Base-by-base conservation (phyloP, 805 yeast species). In the Wickerhamiella bombiphila region DNA sequence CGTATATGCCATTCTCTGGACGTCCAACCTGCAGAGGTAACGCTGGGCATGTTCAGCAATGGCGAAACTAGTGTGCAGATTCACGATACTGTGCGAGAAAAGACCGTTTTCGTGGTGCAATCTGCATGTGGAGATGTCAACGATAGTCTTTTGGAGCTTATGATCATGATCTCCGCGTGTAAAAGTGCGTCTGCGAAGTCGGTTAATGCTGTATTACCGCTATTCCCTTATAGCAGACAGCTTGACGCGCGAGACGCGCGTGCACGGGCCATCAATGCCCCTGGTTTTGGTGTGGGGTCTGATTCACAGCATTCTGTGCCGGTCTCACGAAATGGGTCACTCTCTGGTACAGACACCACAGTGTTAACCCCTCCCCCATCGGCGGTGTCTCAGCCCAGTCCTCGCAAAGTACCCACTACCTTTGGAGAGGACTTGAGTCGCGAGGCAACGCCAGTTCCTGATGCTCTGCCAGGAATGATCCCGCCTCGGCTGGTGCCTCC, bases 161-260 rank as follows among this genome's bases (percentile, higher is more conserved):
- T 85, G 49, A 77, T 85, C 47, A 71, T 81, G 67, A 73, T 85
- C 21, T 76, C 86, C n/a, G 95, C 95, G 2, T 82, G 94, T 59
- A 86, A 86, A 51, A 76, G 82, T 34, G 93, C 96, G 2, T 76
- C 88, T 41, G 94, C 95, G 11, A 72, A 72, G 41, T 68, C 88
- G 41, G 93, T 85, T 32, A 82, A 94, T 2, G 94, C 88, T 0
- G 94, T 85, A 22, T 65, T 81, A 57, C 98, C 99, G 3, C 66
- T 85, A 43, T 91, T 91, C 59, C 95, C 97, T 20, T 91, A 91
- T 56, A 80, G 94, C 2, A 70, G 99, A 53, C 99, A 91, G 59
- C 93, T 95, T 3, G 97, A 88, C 58, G 74, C 82, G 26, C 94
- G 94, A 22, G 80, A 79, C 52, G 74, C 80, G 2, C 19, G 24